Conservation (phyloP, 1,139 yeast genomes). For the Meyerozyma carpophila region DNA sequence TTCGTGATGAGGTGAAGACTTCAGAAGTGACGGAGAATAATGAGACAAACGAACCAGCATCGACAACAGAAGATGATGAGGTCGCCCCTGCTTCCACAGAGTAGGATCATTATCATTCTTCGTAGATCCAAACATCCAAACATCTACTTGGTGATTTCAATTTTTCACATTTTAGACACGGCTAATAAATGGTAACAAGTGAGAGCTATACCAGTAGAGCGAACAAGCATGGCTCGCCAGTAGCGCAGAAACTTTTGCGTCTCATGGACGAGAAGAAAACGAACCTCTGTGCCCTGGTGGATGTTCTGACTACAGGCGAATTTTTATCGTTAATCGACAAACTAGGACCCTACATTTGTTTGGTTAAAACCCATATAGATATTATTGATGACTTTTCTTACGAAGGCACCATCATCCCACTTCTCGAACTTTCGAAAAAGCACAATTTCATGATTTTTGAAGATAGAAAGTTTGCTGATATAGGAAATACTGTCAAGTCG, state of each 20-base stretch:
- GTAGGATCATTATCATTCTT: not conserved
- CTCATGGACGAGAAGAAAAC: slow-evolving; percentile 79
- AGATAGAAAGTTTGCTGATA: slow-evolving; percentile 97
- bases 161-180: not conserved
- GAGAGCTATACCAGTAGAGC: slow-evolving; percentile 67
- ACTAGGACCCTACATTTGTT: slow-evolving; percentile 87
- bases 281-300: slow-evolving; percentile 95
- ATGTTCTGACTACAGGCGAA: slow-evolving; percentile 75
- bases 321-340: slow-evolving; percentile 66
- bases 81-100: too few relatives aligned
- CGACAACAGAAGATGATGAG: slow-evolving; percentile 12
- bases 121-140: not conserved
- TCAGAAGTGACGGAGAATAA: slow-evolving; percentile 4
- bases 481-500: slow-evolving; percentile 95
- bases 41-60: slow-evolving; percentile 3
- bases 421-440: slow-evolving; percentile 62
- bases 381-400: slow-evolving; percentile 83
- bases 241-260: slow-evolving; percentile 67
- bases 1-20: slow-evolving; percentile 20
- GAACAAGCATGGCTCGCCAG: slow-evolving; percentile 61
- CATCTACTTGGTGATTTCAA: not conserved
- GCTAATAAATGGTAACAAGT: slow-evolving; percentile 14
- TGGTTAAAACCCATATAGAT: slow-evolving; percentile 93
- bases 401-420: slow-evolving; percentile 72
- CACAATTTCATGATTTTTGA: slow-evolving; percentile 87